phyloP scores from a whole-genome alignment of 1,284 basidiomycete species.

The Rhodotorula sp. region DNA sequence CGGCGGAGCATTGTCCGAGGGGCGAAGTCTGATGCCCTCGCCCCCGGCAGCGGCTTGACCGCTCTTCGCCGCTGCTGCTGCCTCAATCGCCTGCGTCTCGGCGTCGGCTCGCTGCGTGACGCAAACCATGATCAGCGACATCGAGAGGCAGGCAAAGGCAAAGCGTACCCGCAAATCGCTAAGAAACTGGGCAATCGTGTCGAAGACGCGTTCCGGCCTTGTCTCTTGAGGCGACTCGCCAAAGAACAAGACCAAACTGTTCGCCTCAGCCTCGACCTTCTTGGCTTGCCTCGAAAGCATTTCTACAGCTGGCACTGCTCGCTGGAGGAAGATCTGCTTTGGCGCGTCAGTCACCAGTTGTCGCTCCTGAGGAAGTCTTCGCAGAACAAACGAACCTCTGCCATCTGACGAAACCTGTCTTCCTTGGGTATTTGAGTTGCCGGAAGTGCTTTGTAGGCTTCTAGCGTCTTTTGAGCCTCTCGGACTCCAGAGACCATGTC shows the following conservation, averaged over 20 bases:
- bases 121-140: background rate
- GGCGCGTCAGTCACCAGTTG: too few relatives aligned
- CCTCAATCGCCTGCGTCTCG: conserved; percentile 52
- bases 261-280: conserved; percentile 62
- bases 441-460: conserved; percentile 49
- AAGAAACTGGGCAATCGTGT: conserved; percentile 65
- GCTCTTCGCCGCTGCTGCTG: background rate
- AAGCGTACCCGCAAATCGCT: conserved; percentile 18
- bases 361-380: background rate
- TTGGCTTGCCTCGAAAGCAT: conserved; percentile 64
- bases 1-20: too few relatives aligned
- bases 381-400: conserved; percentile 50
- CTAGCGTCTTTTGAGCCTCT: conserved; percentile 62
- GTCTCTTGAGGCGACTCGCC: conserved; percentile 66
- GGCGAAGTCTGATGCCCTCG: too few relatives aligned
- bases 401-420: conserved; percentile 65
- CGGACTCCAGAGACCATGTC: conserved; percentile 60
- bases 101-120: conserved; percentile 56
- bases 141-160: too few relatives aligned
- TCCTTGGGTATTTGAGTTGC: conserved; percentile 40
- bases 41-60: background rate
- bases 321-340: conserved; percentile 59
- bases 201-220: conserved; percentile 77
- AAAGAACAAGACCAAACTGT: conserved; percentile 64
- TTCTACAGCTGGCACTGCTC: conserved; percentile 58